Conservation (phyloP, 331 rosid species). For the Pyrus hybrid region DNA sequence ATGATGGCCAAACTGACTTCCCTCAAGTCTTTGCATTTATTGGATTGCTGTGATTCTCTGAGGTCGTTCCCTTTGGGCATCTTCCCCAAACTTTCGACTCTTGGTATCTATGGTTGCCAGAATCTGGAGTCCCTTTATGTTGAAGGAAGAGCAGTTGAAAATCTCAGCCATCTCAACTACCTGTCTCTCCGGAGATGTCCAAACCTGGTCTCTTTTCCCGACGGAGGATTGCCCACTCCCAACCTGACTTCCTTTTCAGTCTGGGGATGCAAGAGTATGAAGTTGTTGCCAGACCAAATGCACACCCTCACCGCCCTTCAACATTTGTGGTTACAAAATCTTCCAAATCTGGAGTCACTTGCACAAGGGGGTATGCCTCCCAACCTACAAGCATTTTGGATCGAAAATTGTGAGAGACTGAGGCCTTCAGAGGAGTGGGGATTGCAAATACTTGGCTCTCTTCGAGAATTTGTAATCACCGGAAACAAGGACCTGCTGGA, state of each 20-base stretch:
- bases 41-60: background rate
- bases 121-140: background rate
- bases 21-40: no score
- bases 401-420: no score
- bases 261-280: background rate
- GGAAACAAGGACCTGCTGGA: background rate
- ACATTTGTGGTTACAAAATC: background rate
- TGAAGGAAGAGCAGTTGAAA: background rate
- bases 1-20: no score
- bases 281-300: background rate
- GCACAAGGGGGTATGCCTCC: background rate
- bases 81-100: background rate
- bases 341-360: background rate
- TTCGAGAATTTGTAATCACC: background rate
- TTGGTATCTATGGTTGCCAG: no score
- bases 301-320: background rate
- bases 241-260: background rate
- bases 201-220: background rate
- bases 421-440: background rate
- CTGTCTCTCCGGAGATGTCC: no score
- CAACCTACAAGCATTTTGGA: background rate
- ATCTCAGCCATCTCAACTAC: background rate
- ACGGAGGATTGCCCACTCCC: background rate
- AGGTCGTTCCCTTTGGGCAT: background rate
- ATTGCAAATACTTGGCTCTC: background rate